Evolutionary conservation across 768 basidiomycete genomes (phyloP), one percentile per base, ranked within the genome.

Genomic region (Lyophyllum decastes): DNA sequence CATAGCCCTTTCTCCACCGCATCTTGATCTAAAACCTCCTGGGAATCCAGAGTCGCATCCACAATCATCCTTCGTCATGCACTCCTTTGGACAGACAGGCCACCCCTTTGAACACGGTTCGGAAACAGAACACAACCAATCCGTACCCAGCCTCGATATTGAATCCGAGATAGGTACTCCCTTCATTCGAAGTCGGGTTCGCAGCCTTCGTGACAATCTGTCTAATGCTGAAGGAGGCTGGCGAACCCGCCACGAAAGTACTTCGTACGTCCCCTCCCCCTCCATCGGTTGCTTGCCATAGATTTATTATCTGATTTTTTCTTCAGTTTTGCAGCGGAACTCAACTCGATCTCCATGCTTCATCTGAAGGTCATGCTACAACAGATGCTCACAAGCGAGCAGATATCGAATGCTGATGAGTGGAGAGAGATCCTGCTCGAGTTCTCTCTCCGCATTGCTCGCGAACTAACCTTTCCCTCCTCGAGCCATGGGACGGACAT

Each of bases 301-400:
- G 41, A 59, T 35, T 58, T 16, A 55, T 30, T 34, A 19, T 25
- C 30, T 30, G 1, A 50, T 21, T 5, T 22, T 57, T 48, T 57
- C 38, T 57, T 40, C 61, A 94, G 94, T 55, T 91, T 90, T 70
- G 86, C 92, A 16, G 84, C 90, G 66, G 87, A 94, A 67, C 82
- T 95, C 26, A 94, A 95, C 67, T 73, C 87, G 10, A 86, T 88
- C 12, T 95, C 95, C 10, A 91, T 97, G 85, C 81, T 82, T 61
- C 94, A 98, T 72, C 82, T 98, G 49, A 90, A 92, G 41, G 82
- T 87, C 57, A 95, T 98, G 89, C 78, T 99, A 12, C 84, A 88
- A 5, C 97, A 99, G 73, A 90, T 94, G 82, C 82, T 98, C 22
- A 86, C 83, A 2, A 86, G 84, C 33, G 94, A 94, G 67, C 74